A percentile compares a stretch with the other conserved stretches of the same genome.
phyloP scores from a whole-genome alignment of 345 rosid species.

The Iberis pinnata region DNA sequence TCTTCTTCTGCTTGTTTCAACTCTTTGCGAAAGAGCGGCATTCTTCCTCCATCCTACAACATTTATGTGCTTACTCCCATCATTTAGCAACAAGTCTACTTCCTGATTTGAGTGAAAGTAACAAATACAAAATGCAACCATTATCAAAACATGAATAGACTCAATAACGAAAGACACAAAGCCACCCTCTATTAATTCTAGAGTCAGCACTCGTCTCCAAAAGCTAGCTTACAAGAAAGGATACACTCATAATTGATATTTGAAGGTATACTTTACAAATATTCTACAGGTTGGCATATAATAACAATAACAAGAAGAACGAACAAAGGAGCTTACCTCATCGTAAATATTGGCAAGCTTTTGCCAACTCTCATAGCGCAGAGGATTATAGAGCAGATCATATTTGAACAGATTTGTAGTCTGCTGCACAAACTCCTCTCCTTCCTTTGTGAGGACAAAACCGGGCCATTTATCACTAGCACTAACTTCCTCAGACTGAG shows the following conservation, averaged over 20 bases:
- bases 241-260: conserved; percentile 22
- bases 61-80: conserved; percentile 97
- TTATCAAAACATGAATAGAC: conserved; percentile 14
- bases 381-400: conserved; percentile 81
- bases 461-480: conserved; percentile 99
- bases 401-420: conserved; percentile 76
- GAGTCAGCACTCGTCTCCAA: not conserved
- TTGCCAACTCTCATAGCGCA: conserved; percentile 94
- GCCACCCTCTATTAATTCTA: conserved; percentile 14
- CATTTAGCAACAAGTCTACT: conserved; percentile 94
- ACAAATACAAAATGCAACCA: conserved; percentile 19
- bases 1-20: conserved; percentile 89
- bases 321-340: conserved; percentile 54
- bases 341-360: conserved; percentile 85
- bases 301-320: conserved; percentile 8
- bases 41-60: conserved; percentile 87
- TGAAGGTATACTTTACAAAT: not conserved
- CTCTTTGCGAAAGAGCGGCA: conserved; percentile 70
- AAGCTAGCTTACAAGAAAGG: conserved; percentile 3
- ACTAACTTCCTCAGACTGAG: conserved; percentile 87
- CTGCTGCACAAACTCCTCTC: conserved; percentile 96
- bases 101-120: conserved; percentile 51
- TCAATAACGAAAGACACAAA: conserved; percentile 9
- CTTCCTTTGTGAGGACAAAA: conserved; percentile 94
- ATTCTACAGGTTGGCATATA: conserved; percentile 16